Evolutionary conservation across 768 basidiomycete genomes (phyloP).

Genomic region (Agrocybe pediades): DNA sequence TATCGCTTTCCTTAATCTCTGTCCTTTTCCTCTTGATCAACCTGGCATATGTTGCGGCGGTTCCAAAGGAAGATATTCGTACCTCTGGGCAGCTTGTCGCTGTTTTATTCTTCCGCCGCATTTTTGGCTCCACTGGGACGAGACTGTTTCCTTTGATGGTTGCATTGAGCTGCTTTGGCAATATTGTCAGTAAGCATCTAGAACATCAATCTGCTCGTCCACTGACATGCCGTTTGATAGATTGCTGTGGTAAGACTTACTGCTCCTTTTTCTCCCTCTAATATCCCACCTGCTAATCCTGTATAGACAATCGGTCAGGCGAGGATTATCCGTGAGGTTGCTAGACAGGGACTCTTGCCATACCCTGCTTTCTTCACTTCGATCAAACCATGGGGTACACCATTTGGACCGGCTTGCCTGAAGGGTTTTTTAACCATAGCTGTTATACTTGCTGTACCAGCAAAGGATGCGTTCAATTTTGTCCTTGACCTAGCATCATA

Average conservation of each 20-base stretch:
- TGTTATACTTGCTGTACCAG: conserved; percentile 41
- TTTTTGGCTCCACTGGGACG: conserved; percentile 30
- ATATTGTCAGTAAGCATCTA: conserved; percentile 29
- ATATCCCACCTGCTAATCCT: background rate
- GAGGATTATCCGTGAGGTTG: conserved; percentile 51
- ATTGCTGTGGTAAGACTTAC: conserved; percentile 28
- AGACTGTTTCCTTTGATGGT: conserved; percentile 33
- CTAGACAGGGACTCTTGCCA: conserved; percentile 53
- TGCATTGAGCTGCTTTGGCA: conserved; percentile 37
- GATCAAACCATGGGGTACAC: conserved; percentile 50
- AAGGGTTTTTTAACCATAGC: conserved; percentile 40
- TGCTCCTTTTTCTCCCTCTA: background rate
- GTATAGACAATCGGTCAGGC: conserved; percentile 33
- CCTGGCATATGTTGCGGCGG: conserved; percentile 35
- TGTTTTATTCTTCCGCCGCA: conserved; percentile 32
- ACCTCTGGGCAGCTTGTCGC: conserved; percentile 35
- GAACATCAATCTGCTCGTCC: background rate
- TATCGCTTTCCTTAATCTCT: conserved; percentile 41
- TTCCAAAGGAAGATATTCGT: conserved; percentile 35
- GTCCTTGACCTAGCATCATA: conserved; percentile 42
- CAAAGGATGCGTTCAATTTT: conserved; percentile 39
- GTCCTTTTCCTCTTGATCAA: conserved; percentile 51
- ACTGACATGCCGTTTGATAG: conserved; percentile 10
- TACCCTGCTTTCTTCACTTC: conserved; percentile 49
- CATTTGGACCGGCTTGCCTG: conserved; percentile 41